Evolutionary conservation across 805 yeast species (phyloP).

Genomic region (Saccharomyces mikatae): DNA sequence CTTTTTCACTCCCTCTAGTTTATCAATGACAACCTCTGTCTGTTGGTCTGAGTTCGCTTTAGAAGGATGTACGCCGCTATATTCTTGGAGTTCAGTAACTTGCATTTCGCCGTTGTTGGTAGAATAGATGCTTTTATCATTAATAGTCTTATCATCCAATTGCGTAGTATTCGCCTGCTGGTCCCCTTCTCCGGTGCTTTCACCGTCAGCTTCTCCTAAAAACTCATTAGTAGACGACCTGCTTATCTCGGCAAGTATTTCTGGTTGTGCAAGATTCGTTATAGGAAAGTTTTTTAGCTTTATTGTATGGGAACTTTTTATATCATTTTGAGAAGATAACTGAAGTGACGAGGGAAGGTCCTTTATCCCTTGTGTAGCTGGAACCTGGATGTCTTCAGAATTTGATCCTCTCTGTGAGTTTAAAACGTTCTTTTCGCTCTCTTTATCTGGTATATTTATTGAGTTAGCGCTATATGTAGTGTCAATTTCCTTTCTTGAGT

Average conservation of each 20-base stretch:
- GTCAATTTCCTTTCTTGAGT: too few species aligned
- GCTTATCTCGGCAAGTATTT: background rate
- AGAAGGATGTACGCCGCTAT: background rate
- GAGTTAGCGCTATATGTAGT: background rate
- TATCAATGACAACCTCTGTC: background rate
- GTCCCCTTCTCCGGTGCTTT: background rate
- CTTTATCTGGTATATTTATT: background rate
- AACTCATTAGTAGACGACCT: background rate
- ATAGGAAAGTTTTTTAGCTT: background rate
- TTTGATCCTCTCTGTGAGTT: background rate
- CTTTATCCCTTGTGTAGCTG: constrained; percentile 6
- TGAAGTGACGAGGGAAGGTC: background rate
- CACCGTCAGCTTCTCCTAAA: background rate
- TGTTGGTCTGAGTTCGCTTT: background rate
- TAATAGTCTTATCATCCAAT: background rate
- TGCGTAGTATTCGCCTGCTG: background rate
- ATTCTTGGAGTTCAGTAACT: background rate
- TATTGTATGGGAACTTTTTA: background rate
- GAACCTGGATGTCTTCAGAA: constrained; percentile 8
- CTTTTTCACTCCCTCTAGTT: background rate
- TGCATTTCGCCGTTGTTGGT: background rate
- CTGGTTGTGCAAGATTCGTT: background rate
- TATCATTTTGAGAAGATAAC: background rate
- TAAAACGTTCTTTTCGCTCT: background rate
- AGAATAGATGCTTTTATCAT: background rate